Evolutionary conservation across 2,329 filamentous ascomycete species (phyloP), one percentile per base, ranked within the genome.

Genomic region (Diplocarpon mali): DNA sequence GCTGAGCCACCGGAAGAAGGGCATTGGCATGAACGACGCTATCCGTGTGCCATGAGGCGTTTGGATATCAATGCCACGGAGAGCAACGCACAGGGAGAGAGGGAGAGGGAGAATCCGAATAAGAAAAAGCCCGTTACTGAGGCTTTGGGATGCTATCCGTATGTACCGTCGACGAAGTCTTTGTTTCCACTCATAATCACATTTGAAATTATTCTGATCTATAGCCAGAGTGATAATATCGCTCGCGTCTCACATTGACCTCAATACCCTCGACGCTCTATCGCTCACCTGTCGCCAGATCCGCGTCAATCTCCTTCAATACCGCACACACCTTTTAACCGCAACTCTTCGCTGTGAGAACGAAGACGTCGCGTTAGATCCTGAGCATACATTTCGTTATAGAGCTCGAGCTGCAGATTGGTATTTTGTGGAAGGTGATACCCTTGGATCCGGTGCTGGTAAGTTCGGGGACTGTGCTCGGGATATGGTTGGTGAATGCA

Each of bases 401-500:
- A 71, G 76, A 24, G 71, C 75, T 36, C 68, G 74, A 44, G 72
- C 74, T 28, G 67, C 69, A 48, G 74, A 75, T 60, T 77, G 72
- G 72, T 72, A 69, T 57, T 76, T 77, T 55, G 74, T 78, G 67
- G 69, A 76, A 48, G 69, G 76, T 44, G 66, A 67, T 35, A 63
- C 41, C 57, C 29, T 48, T 49, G 76, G 65, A 55, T 71, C 71
- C 52, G 76, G 65, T 55, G 72, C 71, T 51, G 81, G 83, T 42
- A 90, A 86, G 64, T 72, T 84, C 24, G 80, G 84, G 5, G 73
- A 74, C 55, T 96, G 90, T 61, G 90, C 90, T 16, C 73, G 86
- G 49, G 90, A 95, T 63, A 76, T 94, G 76, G 90, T 96, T 5
- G 76, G 73, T 35, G 81, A 83, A 54, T 95, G 90, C 63, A 77